A percentile compares a stretch with the other conserved stretches of the same genome.
Evolutionary conservation across 345 rosid species (phyloP).

Genomic region (Garcia nutans): DNA sequence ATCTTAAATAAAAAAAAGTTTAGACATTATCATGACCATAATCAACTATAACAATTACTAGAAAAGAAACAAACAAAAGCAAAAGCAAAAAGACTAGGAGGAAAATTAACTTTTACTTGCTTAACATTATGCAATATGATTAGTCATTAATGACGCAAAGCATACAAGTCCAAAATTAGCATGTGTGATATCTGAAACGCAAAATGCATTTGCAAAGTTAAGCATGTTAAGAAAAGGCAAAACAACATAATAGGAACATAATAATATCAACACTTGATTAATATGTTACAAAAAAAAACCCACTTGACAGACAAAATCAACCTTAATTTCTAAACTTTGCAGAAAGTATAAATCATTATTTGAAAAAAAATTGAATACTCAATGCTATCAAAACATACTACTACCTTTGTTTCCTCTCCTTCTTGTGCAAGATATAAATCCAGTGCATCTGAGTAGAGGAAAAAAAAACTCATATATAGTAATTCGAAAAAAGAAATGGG

Average conservation of each 20-base stretch:
- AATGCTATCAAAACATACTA: neutral
- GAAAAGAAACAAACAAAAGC: too few species aligned
- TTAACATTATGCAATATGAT: too few species aligned
- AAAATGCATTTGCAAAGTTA: too few species aligned
- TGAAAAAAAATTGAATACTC: neutral
- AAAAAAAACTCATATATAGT: neutral
- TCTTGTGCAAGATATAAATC: neutral
- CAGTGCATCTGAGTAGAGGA: neutral
- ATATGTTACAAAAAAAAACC: neutral
- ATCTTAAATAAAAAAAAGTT: too few species aligned
- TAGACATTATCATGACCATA: too few species aligned
- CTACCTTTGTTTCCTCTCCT: constrained; percentile 1
- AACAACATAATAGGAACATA: neutral
- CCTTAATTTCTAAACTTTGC: neutral
- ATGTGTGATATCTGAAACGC: too few species aligned
- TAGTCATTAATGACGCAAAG: too few species aligned
- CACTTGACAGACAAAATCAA: neutral
- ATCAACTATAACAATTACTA: too few species aligned
- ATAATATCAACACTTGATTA: neutral
- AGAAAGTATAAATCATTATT: neutral
- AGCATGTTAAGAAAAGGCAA: neutral
- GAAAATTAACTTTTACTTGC: too few species aligned
- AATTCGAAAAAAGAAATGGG: neutral
- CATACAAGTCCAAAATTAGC: too few species aligned
- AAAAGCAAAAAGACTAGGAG: too few species aligned